Evolutionary conservation across 192 early-diverging fungal genomes (phyloP), one percentile per base, ranked within the genome.

Genomic region (Ambispora gerdemannii): DNA sequence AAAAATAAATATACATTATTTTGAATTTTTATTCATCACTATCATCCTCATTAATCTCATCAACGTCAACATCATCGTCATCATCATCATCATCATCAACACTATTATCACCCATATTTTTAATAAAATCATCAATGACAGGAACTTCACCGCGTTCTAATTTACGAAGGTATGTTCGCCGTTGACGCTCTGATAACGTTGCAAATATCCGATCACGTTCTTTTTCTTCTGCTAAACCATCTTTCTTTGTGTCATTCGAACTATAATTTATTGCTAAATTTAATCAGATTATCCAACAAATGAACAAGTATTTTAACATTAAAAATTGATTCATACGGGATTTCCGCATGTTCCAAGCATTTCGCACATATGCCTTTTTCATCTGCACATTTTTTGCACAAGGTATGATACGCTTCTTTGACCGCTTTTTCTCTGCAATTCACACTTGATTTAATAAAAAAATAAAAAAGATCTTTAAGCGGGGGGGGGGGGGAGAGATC

Each of bases 401-500:
- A 75, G 15, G 96, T 88, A 81, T 97, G 97, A 78, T 99, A 99
- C 19, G 95, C 95, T 70, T 96, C 92, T 65, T 85, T 91, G 71
- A 99, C 85, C 15, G 84, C 82, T 74, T 93, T 94, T 76, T 91
- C 84, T 51, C 89, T 64, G 78, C 97, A 99, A 22, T 50, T 61
- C 24, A 90, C 80, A 72, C 87, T 89, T 67, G 4, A 27, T 34
- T 47, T 55, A 52, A 64, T 19, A 55, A 74, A 67, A 50, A 67
- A 50, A 22, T 27, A 3, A 11, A 63, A 35, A 19, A 25, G 3
- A 49, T 19, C 31, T 24, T 30, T 20, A 6, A n/a, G 15, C 3
- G 63, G 15, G 19, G 13, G 11, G 31, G 3, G 11, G 1, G 3
- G 34, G 32, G 11, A 50, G 8, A 19, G 3, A 34, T 53, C 28